Evolutionary conservation across 2,329 filamentous ascomycete genomes (phyloP), one percentile per base, ranked within the genome.

Genomic region (Sporothrix brunneoviolacea): DNA sequence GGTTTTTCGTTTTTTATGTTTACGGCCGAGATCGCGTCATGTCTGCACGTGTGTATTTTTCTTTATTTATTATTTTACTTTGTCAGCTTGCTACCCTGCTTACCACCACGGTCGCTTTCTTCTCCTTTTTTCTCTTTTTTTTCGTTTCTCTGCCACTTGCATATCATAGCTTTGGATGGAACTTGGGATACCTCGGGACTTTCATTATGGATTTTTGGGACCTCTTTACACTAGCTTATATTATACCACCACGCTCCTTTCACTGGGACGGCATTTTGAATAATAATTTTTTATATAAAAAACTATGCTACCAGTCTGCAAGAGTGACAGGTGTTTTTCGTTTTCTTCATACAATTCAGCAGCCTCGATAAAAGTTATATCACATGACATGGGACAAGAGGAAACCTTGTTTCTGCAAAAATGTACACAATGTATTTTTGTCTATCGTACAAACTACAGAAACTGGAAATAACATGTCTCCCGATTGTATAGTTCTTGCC

Each of bases 21-120:
- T 32, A n/a, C n/a, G n/a, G n/a, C n/a, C n/a, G n/a, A n/a, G n/a
- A n/a, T n/a, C n/a, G n/a, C n/a, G n/a, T n/a, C n/a, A n/a, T n/a
- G n/a, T n/a, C n/a, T n/a, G n/a, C n/a, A n/a, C n/a, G n/a, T 54
- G 41, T 51, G 55, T 46, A 55, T 50, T 50, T 22, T 45, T n/a
- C 24, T 8, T 16, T 45, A 4, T 39, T 18, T 19, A 37, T 38
- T 49, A 16, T 39, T 6, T 40, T 32, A 7, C 24, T 30, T 38
- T 49, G 49, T 55, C 54, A 56, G 49, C 53, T 61, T 63, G 59
- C 58, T 55, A 12, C 37, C 43, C 33, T 37, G 33, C 33, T 22
- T n/a, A 28, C 43, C 43, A 28, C 32, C 19, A 37, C 43, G 33
- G 43, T 38, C 33, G 16, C 16, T 43, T n/a, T 36, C 37, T 55